Evolutionary conservation across 106 monocot species (phyloP).

Genomic region (Ottelia alismoides): DNA sequence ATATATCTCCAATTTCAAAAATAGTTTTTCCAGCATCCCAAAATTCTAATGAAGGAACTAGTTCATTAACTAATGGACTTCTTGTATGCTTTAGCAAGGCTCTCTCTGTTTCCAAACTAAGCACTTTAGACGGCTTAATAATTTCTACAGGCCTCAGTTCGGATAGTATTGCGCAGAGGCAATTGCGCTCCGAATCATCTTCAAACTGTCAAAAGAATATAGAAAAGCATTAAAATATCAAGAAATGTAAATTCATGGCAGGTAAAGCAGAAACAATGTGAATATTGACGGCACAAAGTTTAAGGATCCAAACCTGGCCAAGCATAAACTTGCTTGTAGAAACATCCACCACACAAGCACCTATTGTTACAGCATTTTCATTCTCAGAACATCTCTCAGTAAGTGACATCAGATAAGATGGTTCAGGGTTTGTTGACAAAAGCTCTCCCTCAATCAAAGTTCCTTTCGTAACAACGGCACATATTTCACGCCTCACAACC

Average conservation of each 20-base stretch:
- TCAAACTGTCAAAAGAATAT: slow-evolving; percentile 42
- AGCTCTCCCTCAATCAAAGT: slow-evolving; percentile 80
- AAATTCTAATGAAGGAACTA: slow-evolving; percentile 65
- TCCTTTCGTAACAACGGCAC: slow-evolving; percentile 92
- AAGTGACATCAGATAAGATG: slow-evolving; percentile 76
- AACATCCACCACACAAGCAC: slow-evolving; percentile 88
- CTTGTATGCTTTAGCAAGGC: slow-evolving; percentile 59
- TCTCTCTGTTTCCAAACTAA: slow-evolving; percentile 78
- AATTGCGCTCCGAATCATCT: slow-evolving; percentile 70
- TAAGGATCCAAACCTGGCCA: slow-evolving; percentile 80
- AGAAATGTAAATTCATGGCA: neutral
- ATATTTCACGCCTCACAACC: slow-evolving; percentile 99
- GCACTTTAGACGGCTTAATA: slow-evolving; percentile 63
- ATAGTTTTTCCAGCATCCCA: slow-evolving; percentile 89
- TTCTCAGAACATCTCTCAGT: slow-evolving; percentile 40
- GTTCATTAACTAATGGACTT: slow-evolving; percentile 69
- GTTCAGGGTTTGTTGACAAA: slow-evolving; percentile 54
- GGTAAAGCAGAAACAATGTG: neutral
- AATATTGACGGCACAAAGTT: neutral
- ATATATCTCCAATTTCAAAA: slow-evolving; percentile 42
- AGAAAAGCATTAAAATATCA: neutral
- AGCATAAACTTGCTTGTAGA: slow-evolving; percentile 88
- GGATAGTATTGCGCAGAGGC: slow-evolving; percentile 65
- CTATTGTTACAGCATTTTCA: slow-evolving; percentile 17
- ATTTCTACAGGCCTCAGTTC: slow-evolving; percentile 94